These are phyloP conservation scores for Cordyceps pruinosa DNA, from an alignment of 2,329 filamentous ascomycete genomes.

Conservation along the genomic window DNA sequence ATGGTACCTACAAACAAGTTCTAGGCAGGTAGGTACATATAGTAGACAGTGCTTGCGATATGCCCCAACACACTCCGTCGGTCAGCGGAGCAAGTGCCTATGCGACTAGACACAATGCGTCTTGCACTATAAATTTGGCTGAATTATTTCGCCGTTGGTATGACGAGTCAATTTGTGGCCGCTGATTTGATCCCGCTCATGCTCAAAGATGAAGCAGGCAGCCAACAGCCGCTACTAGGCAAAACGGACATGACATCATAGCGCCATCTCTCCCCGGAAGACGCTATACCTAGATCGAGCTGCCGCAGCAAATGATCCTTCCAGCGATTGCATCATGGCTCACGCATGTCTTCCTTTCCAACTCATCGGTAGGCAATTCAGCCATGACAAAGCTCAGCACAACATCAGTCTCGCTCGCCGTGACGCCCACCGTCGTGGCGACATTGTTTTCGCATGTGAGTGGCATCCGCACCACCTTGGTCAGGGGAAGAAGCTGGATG, in stretches of 20 bases:
- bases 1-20: too few relatives aligned
- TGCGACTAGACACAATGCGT: too few relatives aligned
- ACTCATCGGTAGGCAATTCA: not conserved
- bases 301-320: not conserved
- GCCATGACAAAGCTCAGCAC: constrained; percentile 63
- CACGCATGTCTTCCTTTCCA: not conserved
- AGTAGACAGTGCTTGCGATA: too few relatives aligned
- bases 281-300: not conserved
- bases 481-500: not conserved
- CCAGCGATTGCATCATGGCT: not conserved
- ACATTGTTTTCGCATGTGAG: constrained; percentile 82
- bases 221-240: not conserved
- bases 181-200: not conserved
- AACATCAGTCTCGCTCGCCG: constrained; percentile 70
- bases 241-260: not conserved
- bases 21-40: too few relatives aligned
- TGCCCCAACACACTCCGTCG: too few relatives aligned
- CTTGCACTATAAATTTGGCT: too few relatives aligned
- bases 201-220: too few relatives aligned
- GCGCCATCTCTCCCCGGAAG: not conserved
- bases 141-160: too few relatives aligned
- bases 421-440: constrained; percentile 80
- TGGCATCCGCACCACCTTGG: constrained; percentile 8
- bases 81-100: too few relatives aligned
- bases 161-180: not conserved